Evolutionary conservation across 495 filamentous ascomycete genomes (phyloP).

Genomic region (Podospora pseudocomata): DNA sequence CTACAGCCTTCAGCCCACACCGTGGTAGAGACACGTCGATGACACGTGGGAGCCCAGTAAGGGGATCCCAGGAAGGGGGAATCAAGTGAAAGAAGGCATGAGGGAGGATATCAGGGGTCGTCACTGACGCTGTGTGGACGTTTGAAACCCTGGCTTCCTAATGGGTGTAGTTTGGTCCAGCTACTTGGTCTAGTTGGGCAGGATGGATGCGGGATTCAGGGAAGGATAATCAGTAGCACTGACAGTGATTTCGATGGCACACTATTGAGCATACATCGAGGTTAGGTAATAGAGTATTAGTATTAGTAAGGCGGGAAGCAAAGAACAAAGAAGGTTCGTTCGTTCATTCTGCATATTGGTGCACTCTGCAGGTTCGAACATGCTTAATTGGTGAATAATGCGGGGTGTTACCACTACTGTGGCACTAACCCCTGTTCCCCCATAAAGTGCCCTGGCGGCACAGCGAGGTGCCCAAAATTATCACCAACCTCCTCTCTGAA

Average conservation of each 20-base stretch:
- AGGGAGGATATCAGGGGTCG: no score
- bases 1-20: constrained; percentile 26
- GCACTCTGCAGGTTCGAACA: constrained; percentile 5
- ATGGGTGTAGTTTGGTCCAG: background rate
- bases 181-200: background rate
- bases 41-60: background rate
- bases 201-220: no score
- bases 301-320: background rate
- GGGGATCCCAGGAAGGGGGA: background rate
- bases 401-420: constrained; percentile 6
- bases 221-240: no score
- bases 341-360: background rate
- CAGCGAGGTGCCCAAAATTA: background rate
- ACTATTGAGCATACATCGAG: background rate
- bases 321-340: background rate
- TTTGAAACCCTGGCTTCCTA: no score
- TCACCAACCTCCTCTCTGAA: background rate
- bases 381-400: constrained; percentile 6
- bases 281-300: background rate
- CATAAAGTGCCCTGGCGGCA: background rate
- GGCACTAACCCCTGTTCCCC: background rate
- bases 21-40: background rate
- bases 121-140: no score
- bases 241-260: no score
- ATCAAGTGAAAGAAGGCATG: background rate